Evolutionary conservation across 1,284 basidiomycete species (phyloP), one percentile per base, ranked within the genome.

Genomic region (Pyrrhoderma lamaoense): DNA sequence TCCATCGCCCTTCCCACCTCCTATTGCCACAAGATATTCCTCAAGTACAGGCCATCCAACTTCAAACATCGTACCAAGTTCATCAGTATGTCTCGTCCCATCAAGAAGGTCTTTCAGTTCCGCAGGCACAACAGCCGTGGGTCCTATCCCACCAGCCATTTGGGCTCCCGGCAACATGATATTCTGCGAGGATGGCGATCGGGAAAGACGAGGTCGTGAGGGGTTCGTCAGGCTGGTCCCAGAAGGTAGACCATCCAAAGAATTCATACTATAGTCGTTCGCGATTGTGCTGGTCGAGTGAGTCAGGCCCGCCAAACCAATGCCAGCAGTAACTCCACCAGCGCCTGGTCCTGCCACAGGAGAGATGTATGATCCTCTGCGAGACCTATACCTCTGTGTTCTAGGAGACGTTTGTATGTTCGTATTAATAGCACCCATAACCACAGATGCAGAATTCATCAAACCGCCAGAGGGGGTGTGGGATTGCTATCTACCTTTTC

Each of bases 21-120:
- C 88, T 43, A 82, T 76, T 19, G 70, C 64, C 4, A 72, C 70
- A 43, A 97, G 67, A 77, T 89, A 89, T 56, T 77, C 76, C 61
- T 91, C 82, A 49, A 97, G 70, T 55, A 86, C 70, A 3, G 82
- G 80, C 93, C 93, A 95, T 3, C 87, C 85, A 50, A 85, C 80
- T 57, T 89, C 82, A 60, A 93, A 93, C 46, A 64, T 73, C 16
- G 89, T 85, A 55, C 88, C 89, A 44, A 97, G 70, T 66, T 96
- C 93, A 65, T 97, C 94, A 1, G 91, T 85, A 65, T 93, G 88
- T 67, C 93, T 92, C 53, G 86, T 84, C 3, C 93, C 93, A 61
- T 96, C 86, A 9, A 96, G 71, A 52, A 89, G 66, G 3, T 72
- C 60, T 19, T 80, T 61, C 36, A 96, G 61, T 22, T 82, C 83